Conservation (phyloP, 495 filamentous ascomycete species). For the Baudoinia panamericana region DNA sequence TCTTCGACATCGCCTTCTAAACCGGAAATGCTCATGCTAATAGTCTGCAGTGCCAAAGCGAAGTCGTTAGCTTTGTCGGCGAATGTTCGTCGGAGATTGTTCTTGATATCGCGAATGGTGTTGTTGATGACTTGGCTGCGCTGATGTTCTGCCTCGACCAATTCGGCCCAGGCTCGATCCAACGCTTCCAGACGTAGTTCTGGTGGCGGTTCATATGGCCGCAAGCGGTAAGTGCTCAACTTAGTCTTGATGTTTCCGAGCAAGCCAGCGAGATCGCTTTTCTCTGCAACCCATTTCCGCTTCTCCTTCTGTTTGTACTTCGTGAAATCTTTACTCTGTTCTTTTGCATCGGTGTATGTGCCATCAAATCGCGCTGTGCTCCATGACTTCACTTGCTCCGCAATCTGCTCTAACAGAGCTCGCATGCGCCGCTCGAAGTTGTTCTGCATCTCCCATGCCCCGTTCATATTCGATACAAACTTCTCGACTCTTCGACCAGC, state of each 20-base stretch:
- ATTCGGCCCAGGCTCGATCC: conserved; percentile 64
- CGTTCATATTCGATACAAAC: conserved; percentile 96
- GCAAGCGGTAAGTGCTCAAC: conserved; percentile 80
- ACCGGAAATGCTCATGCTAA: conserved; percentile 83
- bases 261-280: conserved; percentile 82
- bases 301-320: conserved; percentile 80
- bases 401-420: conserved; percentile 61
- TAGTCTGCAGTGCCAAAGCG: conserved; percentile 80
- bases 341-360: conserved; percentile 85
- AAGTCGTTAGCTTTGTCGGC: conserved; percentile 97
- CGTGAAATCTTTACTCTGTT: conserved; percentile 67
- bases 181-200: conserved; percentile 66
- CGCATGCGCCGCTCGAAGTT: conserved; percentile 82
- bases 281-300: conserved; percentile 90
- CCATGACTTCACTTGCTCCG: conserved; percentile 60
- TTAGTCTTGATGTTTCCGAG: conserved; percentile 99
- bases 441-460: conserved; percentile 99
- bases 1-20: conserved; percentile 93
- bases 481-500: conserved; percentile 93
- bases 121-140: conserved; percentile 91
- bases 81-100: conserved; percentile 77
- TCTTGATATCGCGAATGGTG: conserved; percentile 96
- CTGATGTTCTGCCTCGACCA: conserved; percentile 70
- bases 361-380: conserved; percentile 69
- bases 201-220: conserved; percentile 77